These are phyloP conservation scores for Fusarium udum DNA, from an alignment of 2,329 filamentous ascomycete genomes.

Conservation along the genomic window DNA sequence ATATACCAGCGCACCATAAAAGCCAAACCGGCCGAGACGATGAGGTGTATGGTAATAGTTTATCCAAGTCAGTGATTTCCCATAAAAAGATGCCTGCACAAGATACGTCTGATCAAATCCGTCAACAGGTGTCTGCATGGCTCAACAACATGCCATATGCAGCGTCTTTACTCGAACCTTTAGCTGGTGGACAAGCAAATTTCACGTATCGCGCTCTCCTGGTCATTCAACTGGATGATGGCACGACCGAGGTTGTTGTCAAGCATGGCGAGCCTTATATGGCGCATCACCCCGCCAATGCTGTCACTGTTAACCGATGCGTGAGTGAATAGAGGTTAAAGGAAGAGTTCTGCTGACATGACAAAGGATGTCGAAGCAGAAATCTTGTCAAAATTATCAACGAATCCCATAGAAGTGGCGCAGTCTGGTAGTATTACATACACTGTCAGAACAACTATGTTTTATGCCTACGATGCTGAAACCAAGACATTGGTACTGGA, in stretches of 20 bases:
- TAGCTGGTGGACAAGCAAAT: background rate
- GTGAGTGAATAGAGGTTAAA: background rate
- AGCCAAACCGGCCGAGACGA: rapidly evolving
- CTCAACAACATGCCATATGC: background rate
- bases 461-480: background rate
- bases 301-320: background rate
- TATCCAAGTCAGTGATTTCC: background rate
- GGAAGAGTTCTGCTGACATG: background rate
- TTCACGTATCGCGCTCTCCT: background rate
- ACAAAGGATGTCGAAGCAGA: background rate
- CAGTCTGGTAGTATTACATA: background rate
- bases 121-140: background rate
- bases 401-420: rapidly evolving
- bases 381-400: background rate
- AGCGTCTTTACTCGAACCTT: background rate
- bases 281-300: background rate
- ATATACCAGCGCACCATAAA: background rate
- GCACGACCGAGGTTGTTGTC: background rate
- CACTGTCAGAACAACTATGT: background rate
- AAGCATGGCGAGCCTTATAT: constrained; percentile 10
- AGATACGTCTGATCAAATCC: background rate
- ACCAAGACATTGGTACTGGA: background rate
- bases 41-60: rapidly evolving
- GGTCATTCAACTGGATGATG: background rate
- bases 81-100: background rate